These are phyloP conservation scores for Nectriaceae sp. DNA, from an alignment of 2,329 filamentous ascomycete genomes.

Conservation along the genomic window DNA sequence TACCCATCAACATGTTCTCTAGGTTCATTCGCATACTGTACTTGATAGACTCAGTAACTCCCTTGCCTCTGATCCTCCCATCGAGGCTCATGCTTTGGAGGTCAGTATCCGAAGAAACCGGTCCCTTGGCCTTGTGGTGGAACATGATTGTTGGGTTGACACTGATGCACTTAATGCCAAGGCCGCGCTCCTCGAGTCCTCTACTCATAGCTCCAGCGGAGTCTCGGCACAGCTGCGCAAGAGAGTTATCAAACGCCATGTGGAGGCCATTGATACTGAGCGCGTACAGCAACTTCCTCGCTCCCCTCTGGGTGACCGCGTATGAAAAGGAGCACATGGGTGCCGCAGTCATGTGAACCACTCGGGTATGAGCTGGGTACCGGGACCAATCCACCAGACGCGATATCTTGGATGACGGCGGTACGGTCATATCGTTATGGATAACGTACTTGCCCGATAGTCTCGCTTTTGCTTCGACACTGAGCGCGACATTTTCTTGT, in stretches of 20 bases:
- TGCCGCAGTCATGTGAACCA: constrained; percentile 44
- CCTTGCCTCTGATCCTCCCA: constrained; percentile 28
- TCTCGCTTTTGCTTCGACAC: constrained; percentile 5
- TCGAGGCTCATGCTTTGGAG: constrained; percentile 24
- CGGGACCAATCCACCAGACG: constrained; percentile 30
- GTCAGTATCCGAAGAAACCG: constrained; percentile 33
- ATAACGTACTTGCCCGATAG: constrained; percentile 18
- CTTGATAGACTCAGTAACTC: constrained; percentile 33
- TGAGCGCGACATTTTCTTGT: constrained; percentile 20
- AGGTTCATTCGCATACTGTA: constrained; percentile 35
- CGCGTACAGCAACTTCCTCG: constrained; percentile 43
- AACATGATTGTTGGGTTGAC: constrained; percentile 38
- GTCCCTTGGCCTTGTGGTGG: constrained; percentile 33
- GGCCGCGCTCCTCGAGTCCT: not conserved
- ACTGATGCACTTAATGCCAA: constrained; percentile 30
- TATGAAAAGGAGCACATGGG: constrained; percentile 47
- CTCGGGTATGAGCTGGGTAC: constrained; percentile 42
- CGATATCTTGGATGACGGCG: constrained; percentile 26
- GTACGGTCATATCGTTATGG: constrained; percentile 37
- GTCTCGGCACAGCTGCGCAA: constrained; percentile 27
- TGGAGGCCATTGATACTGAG: constrained; percentile 44
- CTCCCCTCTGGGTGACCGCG: constrained; percentile 45
- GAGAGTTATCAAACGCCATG: constrained; percentile 43
- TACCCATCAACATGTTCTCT: constrained; percentile 30
- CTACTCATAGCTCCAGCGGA: not conserved